Conservation (phyloP, 257 asterid species). For the Przewalskia tangutica region DNA sequence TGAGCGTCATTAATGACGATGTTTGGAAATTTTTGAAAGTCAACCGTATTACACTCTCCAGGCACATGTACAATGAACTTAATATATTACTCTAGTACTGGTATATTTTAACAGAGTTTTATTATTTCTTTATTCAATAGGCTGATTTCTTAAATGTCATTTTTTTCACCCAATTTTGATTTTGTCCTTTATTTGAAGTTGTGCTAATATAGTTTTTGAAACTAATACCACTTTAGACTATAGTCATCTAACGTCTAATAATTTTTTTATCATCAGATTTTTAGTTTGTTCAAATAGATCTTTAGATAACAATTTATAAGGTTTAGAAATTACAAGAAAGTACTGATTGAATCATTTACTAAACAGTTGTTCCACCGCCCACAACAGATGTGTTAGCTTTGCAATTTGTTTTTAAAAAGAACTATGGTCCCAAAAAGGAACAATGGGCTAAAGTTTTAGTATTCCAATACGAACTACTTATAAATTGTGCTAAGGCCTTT, state of each 20-base stretch:
- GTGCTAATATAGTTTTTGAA: too few species aligned
- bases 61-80: slow-evolving; percentile 5
- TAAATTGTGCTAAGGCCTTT: not conserved
- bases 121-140: not conserved
- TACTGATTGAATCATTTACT: too few species aligned
- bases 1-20: slow-evolving; percentile 46
- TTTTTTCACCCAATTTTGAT: not conserved
- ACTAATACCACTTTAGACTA: too few species aligned
- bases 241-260: not conserved
- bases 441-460: too few species aligned
- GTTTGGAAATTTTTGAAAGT: slow-evolving; percentile 4
- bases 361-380: too few species aligned
- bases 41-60: slow-evolving; percentile 5
- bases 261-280: too few species aligned
- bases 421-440: too few species aligned
- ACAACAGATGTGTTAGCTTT: too few species aligned
- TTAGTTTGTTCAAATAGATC: too few species aligned
- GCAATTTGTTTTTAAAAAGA: too few species aligned
- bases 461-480: not conserved
- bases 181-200: not conserved
- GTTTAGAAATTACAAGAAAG: too few species aligned
- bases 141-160: not conserved
- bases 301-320: too few species aligned
- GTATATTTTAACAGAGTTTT: not conserved
- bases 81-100: not conserved